phyloP scores from a whole-genome alignment of 2,329 filamentous ascomycete genomes.

The Thelonectria blattea region DNA sequence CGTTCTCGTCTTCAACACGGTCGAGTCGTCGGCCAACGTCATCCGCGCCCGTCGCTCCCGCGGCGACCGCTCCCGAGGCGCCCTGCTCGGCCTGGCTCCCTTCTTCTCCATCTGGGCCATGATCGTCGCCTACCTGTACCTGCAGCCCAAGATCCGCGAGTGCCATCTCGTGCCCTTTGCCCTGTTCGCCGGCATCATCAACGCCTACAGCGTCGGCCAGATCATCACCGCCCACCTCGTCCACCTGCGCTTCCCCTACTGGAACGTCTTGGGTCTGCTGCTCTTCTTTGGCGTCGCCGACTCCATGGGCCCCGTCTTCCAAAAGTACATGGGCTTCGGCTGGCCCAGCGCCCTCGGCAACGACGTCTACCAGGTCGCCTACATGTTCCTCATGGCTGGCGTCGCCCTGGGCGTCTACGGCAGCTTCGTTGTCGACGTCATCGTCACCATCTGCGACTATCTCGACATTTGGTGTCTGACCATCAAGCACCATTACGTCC shows the following conservation, averaged over 20 bases:
- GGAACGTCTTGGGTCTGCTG: slow-evolving; percentile 82
- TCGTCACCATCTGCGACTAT: slow-evolving; percentile 97
- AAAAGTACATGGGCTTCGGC: slow-evolving; percentile 65
- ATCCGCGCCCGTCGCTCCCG: slow-evolving; percentile 78
- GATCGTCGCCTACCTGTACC: slow-evolving; percentile 77
- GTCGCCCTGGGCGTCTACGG: slow-evolving; percentile 90
- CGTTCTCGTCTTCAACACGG: slow-evolving; percentile 84
- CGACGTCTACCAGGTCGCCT: slow-evolving; percentile 87
- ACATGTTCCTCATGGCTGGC: slow-evolving; percentile 87
- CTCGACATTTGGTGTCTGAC: slow-evolving; percentile 98
- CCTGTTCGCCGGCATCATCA: slow-evolving; percentile 86
- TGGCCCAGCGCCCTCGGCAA: slow-evolving; percentile 80
- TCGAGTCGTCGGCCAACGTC: slow-evolving; percentile 81
- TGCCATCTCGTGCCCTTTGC: slow-evolving; percentile 88
- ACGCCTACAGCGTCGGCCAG: slow-evolving; percentile 92
- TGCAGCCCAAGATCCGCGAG: slow-evolving; percentile 84
- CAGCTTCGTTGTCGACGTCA: slow-evolving; percentile 96
- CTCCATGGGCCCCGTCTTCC: slow-evolving; percentile 73
- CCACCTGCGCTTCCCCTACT: slow-evolving; percentile 86
- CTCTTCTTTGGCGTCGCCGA: slow-evolving; percentile 81
- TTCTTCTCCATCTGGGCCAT: slow-evolving; percentile 81
- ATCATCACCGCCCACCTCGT: slow-evolving; percentile 96
- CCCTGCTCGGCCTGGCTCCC: slow-evolving; percentile 83
- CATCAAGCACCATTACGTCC: slow-evolving; percentile 81
- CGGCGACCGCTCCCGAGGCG: slow-evolving; percentile 73